A percentile compares a stretch with the other conserved stretches of the same genome.
Conservation (phyloP, 371 early-diverging fungal genomes). For the Mortierella sp. region DNA sequence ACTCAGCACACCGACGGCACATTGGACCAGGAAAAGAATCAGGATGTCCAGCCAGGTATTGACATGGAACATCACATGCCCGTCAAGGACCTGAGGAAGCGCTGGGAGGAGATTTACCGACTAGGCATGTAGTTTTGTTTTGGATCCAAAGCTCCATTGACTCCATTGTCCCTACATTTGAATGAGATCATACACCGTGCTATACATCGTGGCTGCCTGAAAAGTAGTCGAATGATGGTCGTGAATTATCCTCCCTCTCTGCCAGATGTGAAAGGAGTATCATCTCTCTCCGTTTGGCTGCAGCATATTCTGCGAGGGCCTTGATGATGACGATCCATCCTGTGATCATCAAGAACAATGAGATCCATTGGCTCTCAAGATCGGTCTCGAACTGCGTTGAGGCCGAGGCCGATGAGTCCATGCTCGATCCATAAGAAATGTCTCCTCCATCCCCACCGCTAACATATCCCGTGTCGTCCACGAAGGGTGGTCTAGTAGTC, state of each 20-base stretch:
- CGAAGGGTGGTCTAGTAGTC: background rate
- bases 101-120: constrained; percentile 43
- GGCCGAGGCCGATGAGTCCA: no score
- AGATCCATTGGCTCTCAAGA: constrained; percentile 29
- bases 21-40: background rate
- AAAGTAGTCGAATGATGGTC: background rate
- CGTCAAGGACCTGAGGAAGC: constrained; percentile 40
- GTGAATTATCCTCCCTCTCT: constrained; percentile 1
- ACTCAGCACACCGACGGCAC: background rate
- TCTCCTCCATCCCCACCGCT: background rate
- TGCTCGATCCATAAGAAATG: constrained; percentile 3
- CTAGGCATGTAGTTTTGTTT: constrained; percentile 32
- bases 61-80: constrained; percentile 31
- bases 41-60: constrained; percentile 16
- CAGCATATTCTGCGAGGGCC: constrained; percentile 59
- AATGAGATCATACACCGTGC: no score
- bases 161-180: no score
- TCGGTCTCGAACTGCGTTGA: constrained; percentile 26
- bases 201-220: background rate
- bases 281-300: constrained; percentile 61
- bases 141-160: no score
- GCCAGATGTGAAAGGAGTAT: constrained; percentile 45
- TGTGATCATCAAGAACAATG: constrained; percentile 59
- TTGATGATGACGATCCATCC: constrained; percentile 68
- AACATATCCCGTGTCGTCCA: constrained; percentile 37